A percentile compares a stretch with the other conserved stretches of the same genome.
These are phyloP conservation scores for Phaffia rhodozyma DNA, from an alignment of 1,284 basidiomycete species.

Conservation along the genomic window DNA sequence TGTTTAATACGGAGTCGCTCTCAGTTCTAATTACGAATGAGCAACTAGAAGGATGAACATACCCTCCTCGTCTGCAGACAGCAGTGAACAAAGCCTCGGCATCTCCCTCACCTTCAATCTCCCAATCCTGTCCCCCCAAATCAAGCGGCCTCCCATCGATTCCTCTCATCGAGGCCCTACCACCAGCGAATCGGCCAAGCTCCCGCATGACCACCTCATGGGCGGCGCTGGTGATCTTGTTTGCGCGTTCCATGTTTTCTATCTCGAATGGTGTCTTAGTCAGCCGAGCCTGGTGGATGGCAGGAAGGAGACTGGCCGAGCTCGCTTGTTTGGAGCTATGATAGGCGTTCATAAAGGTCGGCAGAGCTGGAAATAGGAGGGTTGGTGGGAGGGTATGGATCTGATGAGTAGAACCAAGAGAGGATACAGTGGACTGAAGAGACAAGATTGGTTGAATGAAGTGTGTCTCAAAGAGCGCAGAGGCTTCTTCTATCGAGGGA, in stretches of 20 bases:
- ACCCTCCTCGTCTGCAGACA: slow-evolving; percentile 72
- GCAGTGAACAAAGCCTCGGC: slow-evolving; percentile 85
- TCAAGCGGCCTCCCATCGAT: slow-evolving; percentile 40
- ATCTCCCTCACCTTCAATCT: slow-evolving; percentile 77
- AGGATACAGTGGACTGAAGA: slow-evolving; percentile 16
- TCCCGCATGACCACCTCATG: slow-evolving; percentile 86
- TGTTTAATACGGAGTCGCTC: too few relatives aligned
- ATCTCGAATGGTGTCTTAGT: slow-evolving; percentile 66
- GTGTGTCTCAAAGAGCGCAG: slow-evolving; percentile 47
- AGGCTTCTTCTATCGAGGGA: slow-evolving; percentile 51
- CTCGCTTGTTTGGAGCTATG: slow-evolving; percentile 22
- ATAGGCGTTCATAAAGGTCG: slow-evolving; percentile 40
- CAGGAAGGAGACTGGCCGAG: slow-evolving; percentile 51
- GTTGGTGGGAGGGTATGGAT: slow-evolving; percentile 41
- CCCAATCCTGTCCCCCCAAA: slow-evolving; percentile 61
- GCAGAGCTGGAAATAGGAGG: slow-evolving; percentile 46
- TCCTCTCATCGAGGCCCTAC: slow-evolving; percentile 26
- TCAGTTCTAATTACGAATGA: background rate
- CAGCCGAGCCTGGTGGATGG: slow-evolving; percentile 62
- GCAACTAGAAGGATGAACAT: slow-evolving; percentile 24
- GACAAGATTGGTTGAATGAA: slow-evolving; percentile 31
- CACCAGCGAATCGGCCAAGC: slow-evolving; percentile 53
- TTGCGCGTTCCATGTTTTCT: slow-evolving; percentile 58
- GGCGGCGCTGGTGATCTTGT: slow-evolving; percentile 69
- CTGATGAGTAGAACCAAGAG: slow-evolving; percentile 19